Base-by-base conservation (phyloP, 202 grass and related monocot species). In the Panicum hallii region DNA sequence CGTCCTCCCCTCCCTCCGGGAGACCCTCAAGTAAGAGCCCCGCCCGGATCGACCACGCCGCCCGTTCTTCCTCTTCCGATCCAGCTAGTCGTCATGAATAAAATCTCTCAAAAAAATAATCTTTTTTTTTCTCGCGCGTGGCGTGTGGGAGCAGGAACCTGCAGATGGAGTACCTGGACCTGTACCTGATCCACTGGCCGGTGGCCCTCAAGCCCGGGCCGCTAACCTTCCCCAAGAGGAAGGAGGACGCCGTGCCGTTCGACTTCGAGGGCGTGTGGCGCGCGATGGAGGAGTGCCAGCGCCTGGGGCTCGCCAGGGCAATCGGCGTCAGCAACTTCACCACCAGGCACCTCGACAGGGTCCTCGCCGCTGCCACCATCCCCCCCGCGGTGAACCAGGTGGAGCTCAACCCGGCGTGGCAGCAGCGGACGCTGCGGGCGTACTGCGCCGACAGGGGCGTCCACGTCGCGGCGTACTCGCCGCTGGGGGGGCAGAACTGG, bases 281-380 rank as follows among this genome's bases (percentile, higher is more conserved):
- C 19, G 82, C 70, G 20, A 93, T 93, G 94, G 94, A 97, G 81
- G 91, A 97, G 67, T 94, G 91, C 82, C 91, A 92, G 54, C 84
- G 87, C 0, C 85, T 92, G 0, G 94, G 94, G 10, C 82, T 97
- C 64, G 81, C 87, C 38, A 94, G 41, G 63, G 80, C 91, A 0
- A 94, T 94, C 64, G 91, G 91, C 44, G 94, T 97, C 11, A 91
- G 94, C 85, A 97, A 97, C 66, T 97, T 97, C 89, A 88, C 94
- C 55, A 90, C 67, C 43, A 86, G 11, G 26, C 90, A 96, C 61
- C 70, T 95, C 11, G 56, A 79, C 26, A 78, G 78, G 62, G 20
- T 96, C 7, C 42, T 96, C 1, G 23, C 63, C 1, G 45, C 23
- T 44, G 77, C 89, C 83, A 78, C 62, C 2, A 68, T 93, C 61